These are phyloP conservation scores for Entomortierella beljakovae DNA, from an alignment of 192 early-diverging fungal genomes.

Conservation along the genomic window DNA sequence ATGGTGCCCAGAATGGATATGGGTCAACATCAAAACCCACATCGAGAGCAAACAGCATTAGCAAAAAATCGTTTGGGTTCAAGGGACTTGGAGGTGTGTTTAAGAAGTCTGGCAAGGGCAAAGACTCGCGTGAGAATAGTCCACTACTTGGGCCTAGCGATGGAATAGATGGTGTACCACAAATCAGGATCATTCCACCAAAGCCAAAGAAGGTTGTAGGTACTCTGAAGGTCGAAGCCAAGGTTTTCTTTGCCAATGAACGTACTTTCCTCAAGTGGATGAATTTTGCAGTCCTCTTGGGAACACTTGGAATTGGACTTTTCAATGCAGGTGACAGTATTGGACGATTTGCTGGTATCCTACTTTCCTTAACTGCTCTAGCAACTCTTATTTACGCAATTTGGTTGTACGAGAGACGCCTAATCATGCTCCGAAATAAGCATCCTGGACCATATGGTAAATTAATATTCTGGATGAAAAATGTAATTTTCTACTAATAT, in stretches of 20 bases:
- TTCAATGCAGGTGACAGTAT: conserved; percentile 81
- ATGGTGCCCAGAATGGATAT: conserved; percentile 23
- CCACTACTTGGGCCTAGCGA: conserved; percentile 39
- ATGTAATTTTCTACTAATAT: no score
- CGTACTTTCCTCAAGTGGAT: conserved; percentile 88
- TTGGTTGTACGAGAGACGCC: conserved; percentile 76
- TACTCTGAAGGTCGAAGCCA: conserved; percentile 82
- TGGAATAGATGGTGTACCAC: conserved; percentile 18
- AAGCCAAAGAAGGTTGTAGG: conserved; percentile 61
- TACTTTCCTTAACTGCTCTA: conserved; percentile 78
- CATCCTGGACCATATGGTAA: conserved; percentile 67
- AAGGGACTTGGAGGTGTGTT: conserved; percentile 49
- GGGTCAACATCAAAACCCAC: conserved; percentile 12
- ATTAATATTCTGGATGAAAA: no score
- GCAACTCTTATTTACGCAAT: conserved; percentile 78
- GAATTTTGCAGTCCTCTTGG: conserved; percentile 78
- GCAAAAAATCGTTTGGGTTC: conserved; percentile 44
- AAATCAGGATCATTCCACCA: conserved; percentile 50
- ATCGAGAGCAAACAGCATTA: conserved; percentile 25
- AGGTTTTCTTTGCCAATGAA: conserved; percentile 91
- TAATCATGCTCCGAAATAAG: conserved; percentile 71
- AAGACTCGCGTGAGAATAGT: conserved; percentile 30
- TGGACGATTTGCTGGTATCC: conserved; percentile 74
- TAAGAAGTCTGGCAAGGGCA: conserved; percentile 26
- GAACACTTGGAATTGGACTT: conserved; percentile 75